Evolutionary conservation across 2,329 filamentous ascomycete genomes (phyloP).

Genomic region (Colletotrichum brevisporum): DNA sequence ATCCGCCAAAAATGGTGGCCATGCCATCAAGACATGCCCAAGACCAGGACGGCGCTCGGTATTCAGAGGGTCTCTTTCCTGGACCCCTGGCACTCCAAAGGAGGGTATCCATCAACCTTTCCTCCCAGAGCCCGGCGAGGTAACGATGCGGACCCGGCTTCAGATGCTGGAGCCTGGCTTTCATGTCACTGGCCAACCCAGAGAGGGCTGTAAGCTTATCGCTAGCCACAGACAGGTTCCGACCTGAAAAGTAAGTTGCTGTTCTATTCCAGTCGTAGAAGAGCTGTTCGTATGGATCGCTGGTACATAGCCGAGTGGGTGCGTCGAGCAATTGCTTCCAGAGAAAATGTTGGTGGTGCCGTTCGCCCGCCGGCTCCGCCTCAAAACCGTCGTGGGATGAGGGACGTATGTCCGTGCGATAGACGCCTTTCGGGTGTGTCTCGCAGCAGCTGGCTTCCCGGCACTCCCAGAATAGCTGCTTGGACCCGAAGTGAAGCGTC

Average conservation of each 20-base stretch:
- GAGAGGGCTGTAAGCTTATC: constrained; percentile 11
- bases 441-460: neutral
- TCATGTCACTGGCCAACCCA: neutral
- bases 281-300: neutral
- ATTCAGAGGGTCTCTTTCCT: neutral
- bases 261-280: neutral
- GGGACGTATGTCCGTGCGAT: too few relatives aligned
- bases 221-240: neutral
- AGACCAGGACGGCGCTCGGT: constrained; percentile 20
- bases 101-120: neutral
- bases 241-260: neutral
- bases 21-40: constrained; percentile 4
- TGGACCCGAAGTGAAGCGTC: neutral
- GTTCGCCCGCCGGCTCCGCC: neutral
- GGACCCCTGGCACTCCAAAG: neutral
- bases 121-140: constrained; percentile 15
- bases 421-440: neutral
- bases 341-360: neutral
- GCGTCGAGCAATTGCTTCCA: constrained; percentile 9
- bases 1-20: too few relatives aligned
- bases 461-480: constrained; percentile 6
- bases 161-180: neutral
- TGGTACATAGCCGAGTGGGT: neutral
- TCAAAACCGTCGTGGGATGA: neutral
- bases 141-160: neutral